phyloP scores from a whole-genome alignment of 2,329 filamentous ascomycete species.

The Fusarium oligoseptatum region DNA sequence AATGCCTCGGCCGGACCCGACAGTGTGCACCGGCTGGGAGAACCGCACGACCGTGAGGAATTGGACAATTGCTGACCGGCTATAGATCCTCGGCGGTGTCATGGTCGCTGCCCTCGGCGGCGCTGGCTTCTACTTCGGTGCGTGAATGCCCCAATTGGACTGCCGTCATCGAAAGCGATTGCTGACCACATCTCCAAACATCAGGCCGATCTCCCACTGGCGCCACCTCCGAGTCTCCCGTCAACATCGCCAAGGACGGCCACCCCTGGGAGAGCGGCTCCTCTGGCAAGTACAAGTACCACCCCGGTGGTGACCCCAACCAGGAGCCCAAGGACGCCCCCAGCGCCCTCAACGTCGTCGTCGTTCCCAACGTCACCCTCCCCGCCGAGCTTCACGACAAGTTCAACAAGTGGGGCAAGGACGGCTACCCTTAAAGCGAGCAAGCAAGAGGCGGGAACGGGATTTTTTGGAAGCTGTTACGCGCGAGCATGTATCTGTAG shows the following conservation, averaged over 20 bases:
- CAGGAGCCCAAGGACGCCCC: constrained; percentile 88
- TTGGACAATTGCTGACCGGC: constrained; percentile 31
- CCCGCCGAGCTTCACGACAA: constrained; percentile 94
- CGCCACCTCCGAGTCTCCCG: constrained; percentile 82
- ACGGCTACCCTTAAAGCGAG: constrained; percentile 76
- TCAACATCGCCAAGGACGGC: constrained; percentile 79
- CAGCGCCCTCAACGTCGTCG: constrained; percentile 93
- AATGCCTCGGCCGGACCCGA: constrained; percentile 45
- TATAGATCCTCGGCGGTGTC: constrained; percentile 87
- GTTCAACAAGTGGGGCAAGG: constrained; percentile 99
- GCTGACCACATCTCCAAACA: constrained; percentile 40
- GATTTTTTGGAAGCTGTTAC: constrained; percentile 20
- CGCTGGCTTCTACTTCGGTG: constrained; percentile 92
- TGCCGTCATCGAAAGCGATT: constrained; percentile 15
- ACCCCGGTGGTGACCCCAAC: constrained; percentile 85
- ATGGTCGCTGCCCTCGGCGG: constrained; percentile 91
- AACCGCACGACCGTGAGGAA: not conserved
- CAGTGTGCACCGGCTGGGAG: constrained; percentile 11
- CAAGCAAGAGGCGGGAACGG: constrained; percentile 6
- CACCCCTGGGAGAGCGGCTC: constrained; percentile 91
- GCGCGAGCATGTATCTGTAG: constrained; percentile 26
- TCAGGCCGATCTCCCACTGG: constrained; percentile 86
- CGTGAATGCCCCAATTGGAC: constrained; percentile 35
- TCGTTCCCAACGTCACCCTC: constrained; percentile 92
- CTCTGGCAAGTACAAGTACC: constrained; percentile 79